Conservation (phyloP, 805 yeast genomes). For the Teunomyces lycoperdinae region DNA sequence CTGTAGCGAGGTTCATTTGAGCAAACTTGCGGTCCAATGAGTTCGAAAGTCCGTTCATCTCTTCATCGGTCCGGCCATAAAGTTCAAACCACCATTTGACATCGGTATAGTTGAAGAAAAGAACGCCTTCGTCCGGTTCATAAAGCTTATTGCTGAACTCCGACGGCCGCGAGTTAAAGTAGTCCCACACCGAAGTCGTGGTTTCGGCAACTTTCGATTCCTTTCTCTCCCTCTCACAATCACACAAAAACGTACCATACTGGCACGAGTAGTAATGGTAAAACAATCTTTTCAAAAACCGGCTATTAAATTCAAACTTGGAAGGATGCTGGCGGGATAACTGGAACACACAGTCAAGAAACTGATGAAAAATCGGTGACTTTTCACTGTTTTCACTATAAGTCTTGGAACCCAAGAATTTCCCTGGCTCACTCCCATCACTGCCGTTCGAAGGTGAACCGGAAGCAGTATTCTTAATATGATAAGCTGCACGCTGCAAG, state of each 20-base stretch:
- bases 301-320: slow-evolving; percentile 81
- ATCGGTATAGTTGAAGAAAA: slow-evolving; percentile 60
- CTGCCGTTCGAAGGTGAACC: slow-evolving; percentile 12
- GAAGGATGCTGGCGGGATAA: slow-evolving; percentile 65
- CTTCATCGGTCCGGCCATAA: slow-evolving; percentile 70
- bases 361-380: slow-evolving; percentile 93
- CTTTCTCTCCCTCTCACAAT: slow-evolving; percentile 64
- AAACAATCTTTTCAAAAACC: slow-evolving; percentile 77
- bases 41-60: slow-evolving; percentile 42
- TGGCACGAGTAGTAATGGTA: slow-evolving; percentile 93
- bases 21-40: slow-evolving; percentile 42
- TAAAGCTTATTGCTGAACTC: slow-evolving; percentile 66
- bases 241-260: slow-evolving; percentile 84
- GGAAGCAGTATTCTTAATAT: slow-evolving; percentile 37
- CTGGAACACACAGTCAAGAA: slow-evolving; percentile 86
- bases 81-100: slow-evolving; percentile 89
- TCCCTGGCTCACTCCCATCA: slow-evolving; percentile 12
- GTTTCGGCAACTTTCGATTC: slow-evolving; percentile 35
- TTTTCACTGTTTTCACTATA: slow-evolving; percentile 39
- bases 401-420: slow-evolving; percentile 18
- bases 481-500: slow-evolving; percentile 40
- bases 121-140: slow-evolving; percentile 28
- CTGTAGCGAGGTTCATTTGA: slow-evolving; percentile 24
- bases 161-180: slow-evolving; percentile 68
- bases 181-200: slow-evolving; percentile 90